Conservation (phyloP, 352 stramenopile species). For the Globisporangium alternatum region DNA sequence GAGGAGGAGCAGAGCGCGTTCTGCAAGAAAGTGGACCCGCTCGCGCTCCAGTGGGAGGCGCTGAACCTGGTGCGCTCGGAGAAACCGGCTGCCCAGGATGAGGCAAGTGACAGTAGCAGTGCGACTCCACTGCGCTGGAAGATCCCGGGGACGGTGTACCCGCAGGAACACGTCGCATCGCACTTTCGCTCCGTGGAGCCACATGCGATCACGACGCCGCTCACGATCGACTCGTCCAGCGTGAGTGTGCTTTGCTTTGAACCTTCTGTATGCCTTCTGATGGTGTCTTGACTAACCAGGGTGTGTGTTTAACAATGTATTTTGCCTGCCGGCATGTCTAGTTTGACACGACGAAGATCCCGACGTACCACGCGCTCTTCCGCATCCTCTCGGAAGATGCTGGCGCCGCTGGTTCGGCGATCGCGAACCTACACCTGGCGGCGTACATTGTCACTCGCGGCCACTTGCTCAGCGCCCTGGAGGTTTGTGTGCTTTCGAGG, state of each 20-base stretch:
- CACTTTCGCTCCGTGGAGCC: conserved; percentile 35
- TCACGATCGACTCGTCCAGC: conserved; percentile 48
- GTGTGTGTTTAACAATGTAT: background rate
- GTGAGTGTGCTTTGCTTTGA: conserved; percentile 22
- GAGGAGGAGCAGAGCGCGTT: conserved; percentile 47
- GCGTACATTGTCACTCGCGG: conserved; percentile 64
- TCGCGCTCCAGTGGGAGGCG: conserved; percentile 60
- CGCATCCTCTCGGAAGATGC: conserved; percentile 75
- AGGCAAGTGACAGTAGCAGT: conserved; percentile 10
- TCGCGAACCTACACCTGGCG: conserved; percentile 64
- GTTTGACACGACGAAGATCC: conserved; percentile 63
- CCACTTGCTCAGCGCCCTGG: conserved; percentile 50
- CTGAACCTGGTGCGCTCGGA: conserved; percentile 42
- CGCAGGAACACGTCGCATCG: conserved; percentile 48
- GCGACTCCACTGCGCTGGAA: conserved; percentile 39
- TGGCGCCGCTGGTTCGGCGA: conserved; percentile 52
- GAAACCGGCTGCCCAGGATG: background rate
- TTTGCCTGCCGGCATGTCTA: conserved; percentile 9
- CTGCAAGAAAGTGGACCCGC: conserved; percentile 60
- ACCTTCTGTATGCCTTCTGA: background rate
- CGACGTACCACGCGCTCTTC: conserved; percentile 62
- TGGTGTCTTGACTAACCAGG: background rate
- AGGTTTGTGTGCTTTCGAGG: conserved; percentile 23
- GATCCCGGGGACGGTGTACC: conserved; percentile 48
- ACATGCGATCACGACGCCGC: conserved; percentile 33